A percentile compares a stretch with the other conserved stretches of the same genome.
Conservation (phyloP, 371 early-diverging fungal genomes). For the Apophysomyces elegans region DNA sequence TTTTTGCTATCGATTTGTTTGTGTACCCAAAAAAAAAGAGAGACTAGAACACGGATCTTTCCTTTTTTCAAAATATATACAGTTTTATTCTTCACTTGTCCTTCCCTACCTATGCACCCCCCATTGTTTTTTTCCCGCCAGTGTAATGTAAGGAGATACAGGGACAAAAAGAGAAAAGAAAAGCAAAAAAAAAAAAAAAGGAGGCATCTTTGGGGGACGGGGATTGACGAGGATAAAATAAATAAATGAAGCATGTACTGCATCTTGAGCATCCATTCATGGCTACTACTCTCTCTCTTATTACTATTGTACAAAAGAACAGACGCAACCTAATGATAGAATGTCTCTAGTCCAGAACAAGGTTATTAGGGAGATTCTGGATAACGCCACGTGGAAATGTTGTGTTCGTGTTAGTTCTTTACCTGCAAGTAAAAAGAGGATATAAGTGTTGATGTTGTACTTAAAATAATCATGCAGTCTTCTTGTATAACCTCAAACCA, state of each 20-base stretch:
- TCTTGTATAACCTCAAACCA: constrained; percentile 7
- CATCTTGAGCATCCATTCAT: no score
- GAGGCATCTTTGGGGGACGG: background rate
- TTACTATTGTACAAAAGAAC: no score
- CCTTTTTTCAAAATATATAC: background rate
- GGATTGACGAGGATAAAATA: no score
- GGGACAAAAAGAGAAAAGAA: background rate
- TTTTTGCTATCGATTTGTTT: no score
- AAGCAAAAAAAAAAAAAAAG: no score
- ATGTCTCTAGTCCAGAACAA: no score
- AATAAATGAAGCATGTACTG: no score
- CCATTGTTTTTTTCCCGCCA: constrained; percentile 2
- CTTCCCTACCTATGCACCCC: background rate
- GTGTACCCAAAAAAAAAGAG: background rate
- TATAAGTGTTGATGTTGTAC: background rate
- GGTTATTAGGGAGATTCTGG: no score
- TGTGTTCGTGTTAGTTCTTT: no score
- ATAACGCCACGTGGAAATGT: no score
- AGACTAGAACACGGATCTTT: background rate
- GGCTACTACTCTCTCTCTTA: no score
- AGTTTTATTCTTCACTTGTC: background rate
- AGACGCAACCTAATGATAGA: no score
- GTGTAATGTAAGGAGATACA: background rate
- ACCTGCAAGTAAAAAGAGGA: background rate
- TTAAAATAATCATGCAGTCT: constrained; percentile 5